These are phyloP conservation scores for Aotearoamyces nothofagi DNA, from an alignment of 2,329 filamentous ascomycete genomes.

Conservation along the genomic window DNA sequence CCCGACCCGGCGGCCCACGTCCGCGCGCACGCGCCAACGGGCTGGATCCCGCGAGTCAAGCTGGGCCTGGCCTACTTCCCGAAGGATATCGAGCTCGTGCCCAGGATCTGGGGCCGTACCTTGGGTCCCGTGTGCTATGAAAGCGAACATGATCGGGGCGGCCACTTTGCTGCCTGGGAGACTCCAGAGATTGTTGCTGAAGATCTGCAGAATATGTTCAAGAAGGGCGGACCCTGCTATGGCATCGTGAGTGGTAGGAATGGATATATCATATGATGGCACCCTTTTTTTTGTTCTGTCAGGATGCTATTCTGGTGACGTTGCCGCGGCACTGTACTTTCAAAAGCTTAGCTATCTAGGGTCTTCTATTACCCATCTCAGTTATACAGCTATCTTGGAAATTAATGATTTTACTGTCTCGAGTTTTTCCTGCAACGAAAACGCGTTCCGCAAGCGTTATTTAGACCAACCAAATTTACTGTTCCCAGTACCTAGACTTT, in stretches of 20 bases:
- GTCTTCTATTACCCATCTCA: too few relatives aligned
- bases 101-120: constrained; percentile 37
- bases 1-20: constrained; percentile 6
- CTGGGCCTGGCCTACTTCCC: constrained; percentile 41
- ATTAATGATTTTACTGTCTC: too few relatives aligned
- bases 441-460: too few relatives aligned
- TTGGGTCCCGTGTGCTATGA: constrained; percentile 44
- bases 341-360: too few relatives aligned
- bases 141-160: constrained; percentile 17
- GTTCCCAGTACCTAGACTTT: too few relatives aligned
- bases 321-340: too few relatives aligned
- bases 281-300: too few relatives aligned
- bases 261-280: constrained; percentile 2
- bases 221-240: constrained; percentile 27
- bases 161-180: constrained; percentile 45
- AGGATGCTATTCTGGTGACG: too few relatives aligned
- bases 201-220: constrained; percentile 43
- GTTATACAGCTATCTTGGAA: too few relatives aligned
- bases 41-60: constrained; percentile 23
- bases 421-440: too few relatives aligned
- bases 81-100: constrained; percentile 36
- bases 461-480: too few relatives aligned
- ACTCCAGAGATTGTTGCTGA: constrained; percentile 31
- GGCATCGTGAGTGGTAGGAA: constrained; percentile 12
- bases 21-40: neutral